Evolutionary conservation across 2,329 filamentous ascomycete genomes (phyloP).

Genomic region (Verticillium isaacii): DNA sequence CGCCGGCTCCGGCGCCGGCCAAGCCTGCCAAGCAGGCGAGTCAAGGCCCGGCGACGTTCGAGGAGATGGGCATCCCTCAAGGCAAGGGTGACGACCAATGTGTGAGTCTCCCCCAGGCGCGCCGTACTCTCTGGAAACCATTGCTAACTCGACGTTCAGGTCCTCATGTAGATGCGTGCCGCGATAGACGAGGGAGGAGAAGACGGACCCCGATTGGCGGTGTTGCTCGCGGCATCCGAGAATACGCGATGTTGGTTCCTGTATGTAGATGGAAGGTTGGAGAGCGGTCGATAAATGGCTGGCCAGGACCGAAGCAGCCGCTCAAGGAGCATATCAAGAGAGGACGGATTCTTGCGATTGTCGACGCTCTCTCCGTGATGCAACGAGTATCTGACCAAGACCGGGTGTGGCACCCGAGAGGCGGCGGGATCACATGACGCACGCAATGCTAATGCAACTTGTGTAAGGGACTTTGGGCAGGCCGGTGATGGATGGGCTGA

Average conservation of each 20-base stretch:
- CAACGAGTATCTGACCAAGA: no score
- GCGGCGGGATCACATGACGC: no score
- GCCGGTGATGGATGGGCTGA: neutral
- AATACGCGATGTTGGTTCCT: neutral
- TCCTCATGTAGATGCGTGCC: neutral
- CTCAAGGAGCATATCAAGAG: neutral
- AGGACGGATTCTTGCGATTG: neutral
- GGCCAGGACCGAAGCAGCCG: neutral
- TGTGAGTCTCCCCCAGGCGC: constrained; percentile 50
- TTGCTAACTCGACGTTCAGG: neutral
- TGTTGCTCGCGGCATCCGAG: neutral
- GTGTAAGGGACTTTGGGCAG: neutral
- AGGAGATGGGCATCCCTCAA: constrained; percentile 93
- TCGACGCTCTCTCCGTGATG: neutral
- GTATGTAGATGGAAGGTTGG: neutral
- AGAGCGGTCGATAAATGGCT: neutral
- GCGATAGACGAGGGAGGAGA: neutral
- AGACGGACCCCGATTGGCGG: neutral
- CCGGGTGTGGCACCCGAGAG: no score
- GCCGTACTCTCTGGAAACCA: neutral
- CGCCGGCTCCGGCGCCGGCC: constrained; percentile 18
- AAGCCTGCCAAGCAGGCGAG: constrained; percentile 39
- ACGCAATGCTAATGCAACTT: neutral
- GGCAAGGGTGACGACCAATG: constrained; percentile 85
- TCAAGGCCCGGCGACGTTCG: constrained; percentile 91